Evolutionary conservation across 768 basidiomycete species (phyloP).

Genomic region (Coprinopsis sp.): DNA sequence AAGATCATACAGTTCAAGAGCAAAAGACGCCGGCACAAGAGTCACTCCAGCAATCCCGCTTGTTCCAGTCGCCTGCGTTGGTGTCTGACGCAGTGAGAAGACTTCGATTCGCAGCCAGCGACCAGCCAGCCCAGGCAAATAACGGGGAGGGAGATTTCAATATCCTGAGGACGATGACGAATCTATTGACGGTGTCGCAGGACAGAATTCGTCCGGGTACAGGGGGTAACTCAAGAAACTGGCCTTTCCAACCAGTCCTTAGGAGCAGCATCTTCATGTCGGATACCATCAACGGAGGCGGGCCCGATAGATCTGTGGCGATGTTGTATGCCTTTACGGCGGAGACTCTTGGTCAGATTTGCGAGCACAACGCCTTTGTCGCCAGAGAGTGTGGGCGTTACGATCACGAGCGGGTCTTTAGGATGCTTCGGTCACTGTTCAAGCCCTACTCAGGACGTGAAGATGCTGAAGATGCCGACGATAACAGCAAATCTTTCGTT

Average conservation of each 20-base stretch:
- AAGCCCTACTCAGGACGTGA: constrained; percentile 18
- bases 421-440: constrained; percentile 48
- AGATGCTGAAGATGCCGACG: constrained; percentile 8
- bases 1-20: constrained; percentile 19
- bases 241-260: constrained; percentile 39
- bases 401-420: constrained; percentile 70
- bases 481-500: constrained; percentile 15
- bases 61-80: constrained; percentile 61
- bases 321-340: constrained; percentile 54
- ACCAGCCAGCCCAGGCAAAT: constrained; percentile 40
- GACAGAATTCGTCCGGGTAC: constrained; percentile 36
- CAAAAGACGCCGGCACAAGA: constrained; percentile 14
- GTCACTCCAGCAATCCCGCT: constrained; percentile 24
- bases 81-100: constrained; percentile 71
- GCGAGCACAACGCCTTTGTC: constrained; percentile 53
- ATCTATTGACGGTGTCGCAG: constrained; percentile 59
- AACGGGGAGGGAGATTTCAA: constrained; percentile 49
- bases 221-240: constrained; percentile 37
- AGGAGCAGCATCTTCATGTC: constrained; percentile 59
- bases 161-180: constrained; percentile 75
- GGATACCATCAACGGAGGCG: constrained; percentile 45
- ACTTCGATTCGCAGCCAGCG: constrained; percentile 57
- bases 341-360: constrained; percentile 39
- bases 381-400: constrained; percentile 58
- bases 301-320: constrained; percentile 54